A percentile compares a stretch with the other conserved stretches of the same genome.
phyloP scores from a whole-genome alignment of 768 basidiomycete species.

The Rhizopogon salebrosus region DNA sequence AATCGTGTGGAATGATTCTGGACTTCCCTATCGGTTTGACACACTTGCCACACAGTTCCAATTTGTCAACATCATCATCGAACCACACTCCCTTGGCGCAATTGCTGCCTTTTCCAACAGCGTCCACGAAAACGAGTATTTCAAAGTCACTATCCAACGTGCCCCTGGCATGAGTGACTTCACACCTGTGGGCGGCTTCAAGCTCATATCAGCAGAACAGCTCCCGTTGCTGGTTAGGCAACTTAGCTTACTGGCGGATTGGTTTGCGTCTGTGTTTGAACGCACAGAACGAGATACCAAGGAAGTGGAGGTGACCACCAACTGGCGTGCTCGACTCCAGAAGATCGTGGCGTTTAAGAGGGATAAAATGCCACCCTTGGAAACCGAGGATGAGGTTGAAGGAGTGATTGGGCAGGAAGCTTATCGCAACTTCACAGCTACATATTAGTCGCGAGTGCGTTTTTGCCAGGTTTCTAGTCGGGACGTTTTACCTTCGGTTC shows the following conservation, averaged over 20 bases:
- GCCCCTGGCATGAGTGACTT: slow-evolving; percentile 92
- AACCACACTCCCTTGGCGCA: slow-evolving; percentile 83
- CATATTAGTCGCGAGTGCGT: slow-evolving; percentile 33
- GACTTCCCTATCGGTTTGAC: slow-evolving; percentile 83
- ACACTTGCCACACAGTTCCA: slow-evolving; percentile 92
- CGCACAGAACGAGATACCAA: slow-evolving; percentile 66
- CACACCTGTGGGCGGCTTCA: slow-evolving; percentile 87
- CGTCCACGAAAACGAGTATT: slow-evolving; percentile 88
- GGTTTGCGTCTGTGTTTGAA: slow-evolving; percentile 83
- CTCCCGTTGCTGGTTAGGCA: slow-evolving; percentile 87
- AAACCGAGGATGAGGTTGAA: slow-evolving; percentile 23
- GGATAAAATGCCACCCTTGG: slow-evolving; percentile 14
- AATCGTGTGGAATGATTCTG: slow-evolving; percentile 97
- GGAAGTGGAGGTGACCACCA: slow-evolving; percentile 77
- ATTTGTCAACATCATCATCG: slow-evolving; percentile 95
- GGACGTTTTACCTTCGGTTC: neutral
- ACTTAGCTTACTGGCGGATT: slow-evolving; percentile 80
- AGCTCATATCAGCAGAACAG: slow-evolving; percentile 85
- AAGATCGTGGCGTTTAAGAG: slow-evolving; percentile 65
- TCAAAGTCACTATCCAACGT: slow-evolving; percentile 88
- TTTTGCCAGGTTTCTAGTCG: neutral
- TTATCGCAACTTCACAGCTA: slow-evolving; percentile 54
- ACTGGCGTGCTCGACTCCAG: slow-evolving; percentile 80
- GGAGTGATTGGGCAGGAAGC: slow-evolving; percentile 49
- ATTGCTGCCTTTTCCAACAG: slow-evolving; percentile 84